Percentiles rank a stretch among this genome's conserved stretches.
These are phyloP conservation scores for Vinca minor DNA, from an alignment of 257 asterid species.

Conservation along the genomic window DNA sequence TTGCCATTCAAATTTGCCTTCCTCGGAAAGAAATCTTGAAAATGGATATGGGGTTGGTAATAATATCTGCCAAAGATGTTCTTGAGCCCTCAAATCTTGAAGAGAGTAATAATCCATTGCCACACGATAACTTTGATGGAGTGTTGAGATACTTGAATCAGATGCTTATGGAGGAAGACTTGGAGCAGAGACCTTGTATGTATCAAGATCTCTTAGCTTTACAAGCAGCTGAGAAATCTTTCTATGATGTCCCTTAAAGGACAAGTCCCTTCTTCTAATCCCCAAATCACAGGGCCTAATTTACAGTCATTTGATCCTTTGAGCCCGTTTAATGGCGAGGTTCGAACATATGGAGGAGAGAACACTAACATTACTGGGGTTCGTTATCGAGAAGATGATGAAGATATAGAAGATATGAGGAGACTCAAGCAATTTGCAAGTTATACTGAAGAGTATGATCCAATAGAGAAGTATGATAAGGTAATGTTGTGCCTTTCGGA, in stretches of 20 bases:
- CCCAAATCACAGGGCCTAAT: too few species aligned
- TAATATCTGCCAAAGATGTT: not conserved
- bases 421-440: conserved; percentile 17
- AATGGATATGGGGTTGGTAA: not conserved
- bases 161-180: conserved; percentile 57
- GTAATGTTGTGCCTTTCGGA: conserved; percentile 14
- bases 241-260: conserved; percentile 41
- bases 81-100: not conserved
- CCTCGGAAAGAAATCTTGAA: not conserved
- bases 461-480: conserved; percentile 18
- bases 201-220: too few species aligned
- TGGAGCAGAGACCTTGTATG: conserved; percentile 14
- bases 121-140: conserved; percentile 42
- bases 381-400: conserved; percentile 4
- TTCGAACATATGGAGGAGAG: not conserved
- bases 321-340: not conserved
- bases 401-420: not conserved
- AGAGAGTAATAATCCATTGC: conserved; percentile 15
- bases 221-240: too few species aligned
- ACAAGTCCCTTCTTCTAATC: not conserved
- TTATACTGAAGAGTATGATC: conserved; percentile 9
- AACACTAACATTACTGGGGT: not conserved
- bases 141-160: conserved; percentile 45
- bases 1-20: not conserved
- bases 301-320: not conserved